A percentile compares a stretch with the other conserved stretches of the same genome.
Conservation (phyloP, 306 rosid genomes). For the Oxytropis ochrocephala region DNA sequence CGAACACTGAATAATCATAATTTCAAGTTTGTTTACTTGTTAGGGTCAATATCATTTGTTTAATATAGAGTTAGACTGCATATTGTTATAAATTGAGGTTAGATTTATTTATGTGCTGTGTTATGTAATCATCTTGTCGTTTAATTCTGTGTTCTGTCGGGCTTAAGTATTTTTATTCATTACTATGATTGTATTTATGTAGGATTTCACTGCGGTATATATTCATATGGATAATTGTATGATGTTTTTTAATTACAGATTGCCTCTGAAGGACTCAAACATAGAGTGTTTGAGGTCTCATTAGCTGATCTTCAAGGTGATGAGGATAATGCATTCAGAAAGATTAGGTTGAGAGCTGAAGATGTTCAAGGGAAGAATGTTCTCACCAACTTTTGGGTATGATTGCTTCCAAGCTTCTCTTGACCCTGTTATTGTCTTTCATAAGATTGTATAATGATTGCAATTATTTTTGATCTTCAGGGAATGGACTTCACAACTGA, state of each 20-base stretch:
- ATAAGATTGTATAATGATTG: not conserved
- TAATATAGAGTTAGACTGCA: too few species aligned
- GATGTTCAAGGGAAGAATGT: slow-evolving; percentile 92
- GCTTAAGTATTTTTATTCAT: not conserved
- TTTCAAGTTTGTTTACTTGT: not conserved
- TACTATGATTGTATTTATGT: not conserved
- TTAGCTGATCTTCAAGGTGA: slow-evolving; percentile 93
- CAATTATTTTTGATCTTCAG: slow-evolving; percentile 16
- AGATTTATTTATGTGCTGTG: too few species aligned
- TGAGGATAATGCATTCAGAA: slow-evolving; percentile 88
- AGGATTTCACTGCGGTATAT: not conserved
- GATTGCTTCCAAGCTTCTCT: not conserved
- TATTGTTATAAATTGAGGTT: too few species aligned
- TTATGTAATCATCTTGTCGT: not conserved
- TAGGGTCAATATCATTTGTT: not conserved
- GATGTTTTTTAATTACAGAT: slow-evolving; percentile 38
- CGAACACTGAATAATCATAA: not conserved
- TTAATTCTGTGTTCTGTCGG: not conserved
- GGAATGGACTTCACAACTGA: slow-evolving; percentile 93
- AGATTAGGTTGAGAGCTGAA: slow-evolving; percentile 90
- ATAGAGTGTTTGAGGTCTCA: slow-evolving; percentile 84
- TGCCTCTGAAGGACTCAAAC: slow-evolving; percentile 97
- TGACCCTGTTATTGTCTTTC: not conserved
- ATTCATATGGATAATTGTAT: not conserved
- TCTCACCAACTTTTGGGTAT: slow-evolving; percentile 88